Base-by-base conservation (phyloP, 2,329 filamentous ascomycete genomes). In the Fusarium hainanense region DNA sequence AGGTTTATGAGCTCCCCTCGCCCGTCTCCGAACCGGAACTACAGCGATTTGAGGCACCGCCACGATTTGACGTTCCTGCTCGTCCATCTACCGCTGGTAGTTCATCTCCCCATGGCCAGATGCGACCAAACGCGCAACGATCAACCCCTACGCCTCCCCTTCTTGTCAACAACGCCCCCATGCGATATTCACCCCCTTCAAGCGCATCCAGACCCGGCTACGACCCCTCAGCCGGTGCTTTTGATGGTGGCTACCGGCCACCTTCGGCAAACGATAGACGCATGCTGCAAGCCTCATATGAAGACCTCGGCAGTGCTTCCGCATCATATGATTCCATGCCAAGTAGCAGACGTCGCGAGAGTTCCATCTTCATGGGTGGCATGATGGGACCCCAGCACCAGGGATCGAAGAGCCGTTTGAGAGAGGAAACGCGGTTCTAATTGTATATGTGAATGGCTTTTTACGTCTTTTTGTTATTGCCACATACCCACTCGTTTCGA, bases 1-100 rank as follows among this genome's bases (percentile, higher is more conserved):
- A 91, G 71, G 85, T 89, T 54, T 89, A 90, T 58, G 85, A 89
- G 76, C 82, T 88, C 27, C 84, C 86, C 1, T 82, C 83, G 14
- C 80, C 84, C 0, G 70, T 79, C 9, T 79, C 80, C 2, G 81
- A 83, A 40, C 60, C 77, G 72, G 80, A 84, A 47, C 73, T 77
- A 40, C 77, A 73, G 27, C 75, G 72, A 34, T 74, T 65, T 7
- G 80, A 82, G 14, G 72, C 69, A 8, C 73, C 74, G 14, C 66
- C 71, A 9, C 75, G 77, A 63, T 75, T 78, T 21, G 78, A 83
- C 25, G 72, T 76, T 13, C 80, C 80, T n/a, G 77, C 66, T 37
- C 81, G 85, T 14, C 86, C 86, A 4, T 85, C 85, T 20, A 88
- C 86, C 14, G 80, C 81, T 10, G 82, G 82, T 23, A 81, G 82